Conservation (phyloP, 2,329 filamentous ascomycete species). For the Cytospora piceae region DNA sequence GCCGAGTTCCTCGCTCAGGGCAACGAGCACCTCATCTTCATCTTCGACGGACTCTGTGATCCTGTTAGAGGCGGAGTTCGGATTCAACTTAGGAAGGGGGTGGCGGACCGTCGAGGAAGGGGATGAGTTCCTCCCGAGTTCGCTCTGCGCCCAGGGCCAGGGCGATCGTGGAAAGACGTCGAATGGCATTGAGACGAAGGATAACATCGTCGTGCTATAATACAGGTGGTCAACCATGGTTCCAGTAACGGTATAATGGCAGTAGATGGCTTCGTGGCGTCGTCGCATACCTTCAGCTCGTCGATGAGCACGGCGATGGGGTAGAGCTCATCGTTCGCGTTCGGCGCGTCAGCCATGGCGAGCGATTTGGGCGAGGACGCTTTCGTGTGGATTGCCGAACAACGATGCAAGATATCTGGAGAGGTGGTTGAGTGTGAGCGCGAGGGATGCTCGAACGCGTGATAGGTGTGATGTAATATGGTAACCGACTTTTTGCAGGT, state of each 20-base stretch:
- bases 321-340: constrained; percentile 97
- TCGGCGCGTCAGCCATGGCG: constrained; percentile 86
- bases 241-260: not conserved
- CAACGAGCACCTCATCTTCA: constrained; percentile 96
- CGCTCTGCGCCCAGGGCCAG: constrained; percentile 93
- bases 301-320: constrained; percentile 99
- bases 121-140: constrained; percentile 97
- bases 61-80: constrained; percentile 32
- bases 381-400: constrained; percentile 20
- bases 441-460: constrained; percentile 29
- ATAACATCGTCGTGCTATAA: constrained; percentile 95
- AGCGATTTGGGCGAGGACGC: constrained; percentile 38
- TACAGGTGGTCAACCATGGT: constrained; percentile 2
- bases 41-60: constrained; percentile 93
- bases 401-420: constrained; percentile 10
- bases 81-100: constrained; percentile 28
- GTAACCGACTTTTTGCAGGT: constrained; percentile 32
- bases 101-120: constrained; percentile 92
- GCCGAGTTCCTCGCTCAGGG: constrained; percentile 94
- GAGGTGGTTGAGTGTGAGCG: constrained; percentile 22
- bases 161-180: constrained; percentile 96
- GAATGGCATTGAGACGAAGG: constrained; percentile 96
- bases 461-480: constrained; percentile 30
- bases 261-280: constrained; percentile 8
- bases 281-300: constrained; percentile 84